phyloP scores from a whole-genome alignment of 305 asterid genomes.

The Caryopteris hybrid region DNA sequence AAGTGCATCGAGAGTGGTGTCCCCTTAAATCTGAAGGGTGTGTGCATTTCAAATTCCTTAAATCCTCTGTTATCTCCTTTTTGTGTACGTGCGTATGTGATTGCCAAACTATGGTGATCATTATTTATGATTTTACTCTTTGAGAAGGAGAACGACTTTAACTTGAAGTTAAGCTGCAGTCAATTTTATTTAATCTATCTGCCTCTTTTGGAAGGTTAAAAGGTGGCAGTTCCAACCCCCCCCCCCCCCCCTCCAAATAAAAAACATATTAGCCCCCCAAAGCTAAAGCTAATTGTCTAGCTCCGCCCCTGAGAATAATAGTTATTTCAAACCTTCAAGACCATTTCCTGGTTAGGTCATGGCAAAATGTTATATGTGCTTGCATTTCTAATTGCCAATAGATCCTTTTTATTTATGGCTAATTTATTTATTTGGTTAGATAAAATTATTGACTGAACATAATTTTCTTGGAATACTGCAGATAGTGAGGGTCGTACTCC shows the following conservation, averaged over 20 bases:
- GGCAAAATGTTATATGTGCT: neutral
- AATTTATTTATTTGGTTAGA: neutral
- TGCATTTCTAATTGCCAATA: neutral
- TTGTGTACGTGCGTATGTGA: neutral
- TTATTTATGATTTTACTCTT: neutral
- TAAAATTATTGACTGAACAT: neutral
- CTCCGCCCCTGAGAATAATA: no score
- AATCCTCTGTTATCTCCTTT: neutral
- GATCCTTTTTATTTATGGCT: neutral
- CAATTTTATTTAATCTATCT: neutral
- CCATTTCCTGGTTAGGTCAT: neutral
- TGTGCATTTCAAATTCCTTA: conserved; percentile 18
- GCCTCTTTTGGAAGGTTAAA: neutral
- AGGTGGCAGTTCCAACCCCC: neutral
- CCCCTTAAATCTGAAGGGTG: conserved; percentile 65
- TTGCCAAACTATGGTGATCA: neutral
- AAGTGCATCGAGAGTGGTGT: conserved; percentile 70
- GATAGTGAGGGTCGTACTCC: conserved; percentile 99
- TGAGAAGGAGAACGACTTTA: neutral
- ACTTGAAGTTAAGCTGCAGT: neutral
- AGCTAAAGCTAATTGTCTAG: no score
- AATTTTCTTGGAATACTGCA: conserved; percentile 34
- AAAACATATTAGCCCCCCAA: no score
- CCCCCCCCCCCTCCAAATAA: no score
- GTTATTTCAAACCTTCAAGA: no score